Conservation (phyloP, 2,329 filamentous ascomycete species). For the Cladorrhinum sp. region DNA sequence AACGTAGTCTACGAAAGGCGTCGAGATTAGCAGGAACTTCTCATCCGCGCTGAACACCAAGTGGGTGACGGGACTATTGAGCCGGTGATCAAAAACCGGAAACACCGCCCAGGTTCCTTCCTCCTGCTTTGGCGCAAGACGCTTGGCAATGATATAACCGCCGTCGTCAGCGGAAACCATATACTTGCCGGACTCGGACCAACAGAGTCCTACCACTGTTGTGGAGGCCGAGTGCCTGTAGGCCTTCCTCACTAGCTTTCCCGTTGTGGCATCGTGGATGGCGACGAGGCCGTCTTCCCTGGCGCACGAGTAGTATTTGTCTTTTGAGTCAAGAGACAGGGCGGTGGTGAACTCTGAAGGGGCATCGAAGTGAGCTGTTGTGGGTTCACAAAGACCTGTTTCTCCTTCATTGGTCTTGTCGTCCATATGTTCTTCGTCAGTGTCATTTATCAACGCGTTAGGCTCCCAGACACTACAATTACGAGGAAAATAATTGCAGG, state of each 20-base stretch:
- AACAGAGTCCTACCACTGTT: conserved; percentile 5
- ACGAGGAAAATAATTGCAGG: too few species aligned
- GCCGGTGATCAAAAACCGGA: conserved; percentile 3
- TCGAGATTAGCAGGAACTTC: conserved; percentile 2
- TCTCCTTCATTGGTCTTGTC: too few species aligned
- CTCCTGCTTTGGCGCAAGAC: conserved; percentile 6
- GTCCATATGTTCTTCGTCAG: too few species aligned
- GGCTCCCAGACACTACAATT: too few species aligned
- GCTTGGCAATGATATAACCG: conserved; percentile 6
- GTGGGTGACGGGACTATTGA: neutral
- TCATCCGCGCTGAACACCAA: conserved; percentile 10
- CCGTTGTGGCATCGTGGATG: conserved; percentile 7
- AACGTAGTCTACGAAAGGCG: neutral
- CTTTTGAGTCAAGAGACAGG: neutral
- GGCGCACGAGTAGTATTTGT: conserved; percentile 9
- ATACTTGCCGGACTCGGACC: conserved; percentile 5
- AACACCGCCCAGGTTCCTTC: conserved; percentile 13
- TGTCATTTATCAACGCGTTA: too few species aligned
- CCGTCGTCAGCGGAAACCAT: conserved; percentile 10
- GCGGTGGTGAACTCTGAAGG: neutral
- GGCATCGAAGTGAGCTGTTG: too few species aligned
- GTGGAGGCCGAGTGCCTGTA: conserved; percentile 1
- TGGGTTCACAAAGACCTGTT: too few species aligned
- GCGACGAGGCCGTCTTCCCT: conserved; percentile 1
- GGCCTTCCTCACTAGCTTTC: conserved; percentile 5